Conservation (phyloP, 257 asterid species). For the Jacaranda copaia region DNA sequence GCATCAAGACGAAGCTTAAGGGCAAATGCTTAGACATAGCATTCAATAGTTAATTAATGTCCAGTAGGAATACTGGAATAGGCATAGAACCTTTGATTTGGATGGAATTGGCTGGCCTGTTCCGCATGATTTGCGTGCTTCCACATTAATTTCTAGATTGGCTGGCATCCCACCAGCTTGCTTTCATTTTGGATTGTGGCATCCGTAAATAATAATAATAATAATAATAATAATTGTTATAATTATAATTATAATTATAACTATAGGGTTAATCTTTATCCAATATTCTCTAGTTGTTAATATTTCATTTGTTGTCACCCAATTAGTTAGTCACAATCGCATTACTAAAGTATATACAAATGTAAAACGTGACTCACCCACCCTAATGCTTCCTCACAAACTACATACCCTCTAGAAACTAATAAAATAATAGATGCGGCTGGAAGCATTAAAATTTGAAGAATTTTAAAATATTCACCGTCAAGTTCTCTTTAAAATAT, state of each 20-base stretch:
- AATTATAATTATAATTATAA: too few relatives aligned
- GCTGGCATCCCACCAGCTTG: slow-evolving; percentile 24
- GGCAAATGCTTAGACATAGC: not conserved
- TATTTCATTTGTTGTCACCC: not conserved
- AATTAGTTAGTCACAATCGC: slow-evolving; percentile 31
- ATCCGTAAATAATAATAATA: too few relatives aligned
- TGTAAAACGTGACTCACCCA: not conserved
- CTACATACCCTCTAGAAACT: not conserved
- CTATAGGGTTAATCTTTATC: slow-evolving; percentile 18
- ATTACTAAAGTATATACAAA: not conserved
- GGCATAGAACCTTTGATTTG: slow-evolving; percentile 31
- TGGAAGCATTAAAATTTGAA: too few relatives aligned
- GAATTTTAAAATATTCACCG: not conserved
- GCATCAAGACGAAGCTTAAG: slow-evolving; percentile 17
- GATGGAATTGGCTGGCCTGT: slow-evolving; percentile 24
- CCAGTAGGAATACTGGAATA: slow-evolving; percentile 16
- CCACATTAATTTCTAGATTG: slow-evolving; percentile 17
- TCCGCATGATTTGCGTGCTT: slow-evolving; percentile 42
- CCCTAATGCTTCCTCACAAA: not conserved
- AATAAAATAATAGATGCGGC: not conserved
- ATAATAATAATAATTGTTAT: too few relatives aligned
- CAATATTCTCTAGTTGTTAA: slow-evolving; percentile 10
- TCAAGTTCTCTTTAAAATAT: too few relatives aligned
- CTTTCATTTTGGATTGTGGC: not conserved
- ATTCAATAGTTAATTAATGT: not conserved